phyloP scores from a whole-genome alignment of 1,284 basidiomycete species.

The Bjerkandera adusta region DNA sequence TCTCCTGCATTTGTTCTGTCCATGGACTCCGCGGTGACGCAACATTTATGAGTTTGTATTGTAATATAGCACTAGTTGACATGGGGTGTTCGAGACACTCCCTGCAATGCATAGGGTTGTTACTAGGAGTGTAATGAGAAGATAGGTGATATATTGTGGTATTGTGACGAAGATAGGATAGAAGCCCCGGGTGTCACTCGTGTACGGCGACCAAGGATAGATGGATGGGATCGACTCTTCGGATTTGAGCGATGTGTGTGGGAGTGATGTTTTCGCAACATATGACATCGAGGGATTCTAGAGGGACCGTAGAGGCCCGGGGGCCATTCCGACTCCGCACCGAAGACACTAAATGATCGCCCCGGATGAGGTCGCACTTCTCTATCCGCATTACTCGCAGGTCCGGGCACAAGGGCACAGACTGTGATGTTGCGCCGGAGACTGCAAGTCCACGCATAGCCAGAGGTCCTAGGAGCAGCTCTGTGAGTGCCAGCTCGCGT shows the following conservation, averaged over 20 bases:
- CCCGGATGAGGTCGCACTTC: slow-evolving; percentile 12
- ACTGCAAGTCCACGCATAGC: slow-evolving; percentile 13
- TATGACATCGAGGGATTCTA: neutral
- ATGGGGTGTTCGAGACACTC: too few species aligned
- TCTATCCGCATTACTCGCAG: slow-evolving; percentile 4
- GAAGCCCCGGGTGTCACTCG: too few species aligned
- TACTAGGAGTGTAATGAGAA: too few species aligned
- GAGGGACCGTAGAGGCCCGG: neutral
- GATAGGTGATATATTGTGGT: too few species aligned
- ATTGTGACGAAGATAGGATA: too few species aligned
- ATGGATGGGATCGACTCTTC: too few species aligned
- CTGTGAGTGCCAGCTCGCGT: slow-evolving; percentile 8
- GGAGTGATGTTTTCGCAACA: neutral
- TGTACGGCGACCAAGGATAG: too few species aligned
- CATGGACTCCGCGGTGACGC: too few species aligned
- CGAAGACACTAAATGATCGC: slow-evolving; percentile 2
- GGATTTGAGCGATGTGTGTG: neutral
- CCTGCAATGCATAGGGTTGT: too few species aligned
- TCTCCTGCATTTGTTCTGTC: too few species aligned
- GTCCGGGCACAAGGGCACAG: slow-evolving; percentile 8
- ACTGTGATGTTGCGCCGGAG: neutral
- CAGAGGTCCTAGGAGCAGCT: slow-evolving; percentile 11
- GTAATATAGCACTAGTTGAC: too few species aligned
- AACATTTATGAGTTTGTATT: too few species aligned
- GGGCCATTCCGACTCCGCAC: slow-evolving; percentile 1